Evolutionary conservation across 2,329 filamentous ascomycete species (phyloP), one percentile per base, ranked within the genome.

Genomic region (Fusarium setosum): DNA sequence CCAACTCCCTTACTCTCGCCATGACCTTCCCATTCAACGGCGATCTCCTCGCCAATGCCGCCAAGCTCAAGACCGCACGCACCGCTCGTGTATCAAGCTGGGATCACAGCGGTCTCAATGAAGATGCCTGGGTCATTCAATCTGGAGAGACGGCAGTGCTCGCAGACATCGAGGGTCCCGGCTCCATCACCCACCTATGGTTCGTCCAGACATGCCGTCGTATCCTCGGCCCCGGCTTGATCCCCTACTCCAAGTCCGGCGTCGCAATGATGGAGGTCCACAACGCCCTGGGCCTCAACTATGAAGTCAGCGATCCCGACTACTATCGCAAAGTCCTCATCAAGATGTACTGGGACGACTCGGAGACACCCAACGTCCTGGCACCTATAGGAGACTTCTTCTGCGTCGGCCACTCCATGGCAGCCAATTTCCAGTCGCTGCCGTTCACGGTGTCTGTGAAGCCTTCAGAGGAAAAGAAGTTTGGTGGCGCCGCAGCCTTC

Each of bases 331-430:
- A 76, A 51, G 71, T 76, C 3, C 50, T 76, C 13, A 75, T 76
- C 64, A 74, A 71, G 65, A 76, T 76, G 74, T 76, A 75, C 65
- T 76, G 74, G 75, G 74, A 76, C 50, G 71, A 72, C 49, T 74
- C 72, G 3, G 70, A 73, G 55, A 71, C 71, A 3, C 74, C 74
- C 10, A 75, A 68, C 35, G 74, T 76, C 11, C 31, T 75, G 2
- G 73, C 73, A 2, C 74, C 74, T 1, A 67, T 76, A 8, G 74
- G 74, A 5, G 74, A 76, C 49, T 76, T 76, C 62, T 76, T 76
- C 64, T 75, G 73, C 37, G 18, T 75, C 2, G 73, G 73, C 11
- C 69, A 76, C 38, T 75, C 73, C 13, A 74, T 75, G 69, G 72
- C 74, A 1, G 72, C 74, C 40, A 75, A 76, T 45, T 76, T 75